Evolutionary conservation across 495 filamentous ascomycete species (phyloP).

Genomic region (Letharia columbiana): DNA sequence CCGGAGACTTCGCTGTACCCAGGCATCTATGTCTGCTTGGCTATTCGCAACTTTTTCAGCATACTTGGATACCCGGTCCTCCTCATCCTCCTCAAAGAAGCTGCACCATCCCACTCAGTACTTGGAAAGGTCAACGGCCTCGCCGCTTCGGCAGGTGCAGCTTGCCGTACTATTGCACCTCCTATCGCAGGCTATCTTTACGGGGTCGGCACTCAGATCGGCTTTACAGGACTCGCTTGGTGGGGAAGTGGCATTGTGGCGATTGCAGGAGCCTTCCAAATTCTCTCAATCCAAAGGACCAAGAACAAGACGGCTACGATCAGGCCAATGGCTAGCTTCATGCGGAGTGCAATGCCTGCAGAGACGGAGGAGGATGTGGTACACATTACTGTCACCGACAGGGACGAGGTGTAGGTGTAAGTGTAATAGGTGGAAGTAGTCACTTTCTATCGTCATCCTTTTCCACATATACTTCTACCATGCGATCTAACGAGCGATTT

Average conservation of each 20-base stretch:
- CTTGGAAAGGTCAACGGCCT: slow-evolving; percentile 76
- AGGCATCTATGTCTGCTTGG: slow-evolving; percentile 65
- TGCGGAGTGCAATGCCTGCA: slow-evolving; percentile 18
- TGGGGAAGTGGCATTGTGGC: slow-evolving; percentile 67
- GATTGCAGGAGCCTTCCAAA: slow-evolving; percentile 56
- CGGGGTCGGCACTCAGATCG: slow-evolving; percentile 53
- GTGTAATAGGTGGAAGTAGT: no score
- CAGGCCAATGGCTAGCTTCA: slow-evolving; percentile 23
- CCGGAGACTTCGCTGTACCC: slow-evolving; percentile 49
- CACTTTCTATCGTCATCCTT: no score
- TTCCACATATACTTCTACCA: no score
- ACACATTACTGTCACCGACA: slow-evolving; percentile 17
- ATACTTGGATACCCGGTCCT: slow-evolving; percentile 73
- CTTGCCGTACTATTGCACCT: slow-evolving; percentile 66
- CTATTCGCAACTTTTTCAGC: slow-evolving; percentile 63
- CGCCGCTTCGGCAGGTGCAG: slow-evolving; percentile 69
- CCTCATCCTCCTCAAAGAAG: slow-evolving; percentile 77
- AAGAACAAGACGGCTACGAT: slow-evolving; percentile 36
- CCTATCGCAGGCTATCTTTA: slow-evolving; percentile 71
- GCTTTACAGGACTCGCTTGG: slow-evolving; percentile 71
- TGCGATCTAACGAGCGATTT: no score
- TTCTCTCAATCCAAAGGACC: slow-evolving; percentile 53
- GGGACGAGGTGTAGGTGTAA: neutral
- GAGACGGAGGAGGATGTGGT: slow-evolving; percentile 17
- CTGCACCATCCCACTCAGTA: slow-evolving; percentile 54